Evolutionary conservation across 83 land plant species (phyloP), one percentile per base, ranked within the genome.

Genomic region (Isoetes engelmannii): DNA sequence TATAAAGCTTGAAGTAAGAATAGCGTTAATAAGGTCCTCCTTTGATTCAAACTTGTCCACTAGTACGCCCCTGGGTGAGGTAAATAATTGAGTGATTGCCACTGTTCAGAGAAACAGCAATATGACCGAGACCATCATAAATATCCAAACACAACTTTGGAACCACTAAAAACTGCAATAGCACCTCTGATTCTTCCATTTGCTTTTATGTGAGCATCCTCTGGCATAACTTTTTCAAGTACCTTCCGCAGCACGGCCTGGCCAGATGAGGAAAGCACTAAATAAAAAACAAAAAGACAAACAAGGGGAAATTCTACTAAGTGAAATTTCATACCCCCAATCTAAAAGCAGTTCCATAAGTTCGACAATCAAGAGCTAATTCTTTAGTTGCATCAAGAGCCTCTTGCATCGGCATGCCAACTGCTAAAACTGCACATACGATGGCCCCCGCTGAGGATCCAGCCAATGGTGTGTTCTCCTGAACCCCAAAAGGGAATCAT

Each of bases 391-490:
- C 94, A 37, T 69, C n/a, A 8, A 95, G 65, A 19, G 91, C 94
- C 19, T 86, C 97, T 51, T 85, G 61, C 93, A 88, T 84, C 72
- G 81, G 85, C 47, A 76, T 65, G 61, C 99, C 99, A 62, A 88
- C 86, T 6, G 97, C 97, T 77, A 95, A 82, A 20, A 89, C 87
- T 7, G 97, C 99, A 83, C 87, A 86, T 7, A 86, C 94, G 53
- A 95, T 82, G 9, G 99, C 97, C 60, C 99, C 97, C 49, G 97
- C 99, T 51, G 99, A 95, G 37, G 99, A 85, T 54, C 99, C 99
- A 74, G 99, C 89, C 62, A 94, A 70, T 20, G 99, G 97, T 55
- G 99, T 95, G 55, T 81, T 84, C 49, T 91, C 99, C 99, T 94
- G 81, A 54, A 74, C 20, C 21, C n/a, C 21, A 75, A 59, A 12